Base-by-base conservation (phyloP, 2,329 filamentous ascomycete genomes). In the Colletotrichum chrysophilum region DNA sequence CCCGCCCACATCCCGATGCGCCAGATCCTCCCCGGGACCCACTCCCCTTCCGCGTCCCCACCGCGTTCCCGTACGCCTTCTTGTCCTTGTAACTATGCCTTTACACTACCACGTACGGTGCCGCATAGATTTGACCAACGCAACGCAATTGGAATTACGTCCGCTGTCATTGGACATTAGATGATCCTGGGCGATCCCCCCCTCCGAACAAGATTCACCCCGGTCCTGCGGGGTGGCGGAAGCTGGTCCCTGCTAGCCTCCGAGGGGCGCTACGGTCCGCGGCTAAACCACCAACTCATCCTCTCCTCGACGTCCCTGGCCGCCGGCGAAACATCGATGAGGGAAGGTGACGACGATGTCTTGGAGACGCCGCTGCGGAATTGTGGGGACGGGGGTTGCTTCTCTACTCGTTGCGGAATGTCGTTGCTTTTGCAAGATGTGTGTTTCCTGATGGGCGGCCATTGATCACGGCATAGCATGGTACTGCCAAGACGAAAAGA, bases 1-100 rank as follows among this genome's bases (percentile, higher is more conserved):
- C 21, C 28, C 62, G 61, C 72, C 72, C 72, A 75, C 72, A 75
- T 75, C 56, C 69, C 72, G 72, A 75, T 32, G 69, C 62, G 24
- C 69, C 55, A 64, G 36, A 56, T 36, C 64, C 58, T 13, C 43
- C 52, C 61, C 36, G 21, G 48, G 60, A 18, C 62, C 71, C 30
- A 55, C 38, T 24, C 66, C 18, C 55, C 36, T 26, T 52, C 66
- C 26, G 34, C 55, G 52, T 34, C 58, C 56, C 18, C 26, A 61
- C 60, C 32, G 43, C 43, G 28, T 30, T 28, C 71, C 69, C 52
- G 72, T 60, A 55, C n/a, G 43, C 43, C n/a, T 3, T 48, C 43
- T 48, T 34, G 32, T 14, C 6, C 32, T 34, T 52, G 30, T 28
- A 28, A 62, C 36, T 16, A 24, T 16, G 56, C 34, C n/a, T 52